Percentiles rank a stretch among this genome's conserved stretches.
Evolutionary conservation across 371 early-diverging fungal species (phyloP).

Genomic region (Fennellomyces sp.): DNA sequence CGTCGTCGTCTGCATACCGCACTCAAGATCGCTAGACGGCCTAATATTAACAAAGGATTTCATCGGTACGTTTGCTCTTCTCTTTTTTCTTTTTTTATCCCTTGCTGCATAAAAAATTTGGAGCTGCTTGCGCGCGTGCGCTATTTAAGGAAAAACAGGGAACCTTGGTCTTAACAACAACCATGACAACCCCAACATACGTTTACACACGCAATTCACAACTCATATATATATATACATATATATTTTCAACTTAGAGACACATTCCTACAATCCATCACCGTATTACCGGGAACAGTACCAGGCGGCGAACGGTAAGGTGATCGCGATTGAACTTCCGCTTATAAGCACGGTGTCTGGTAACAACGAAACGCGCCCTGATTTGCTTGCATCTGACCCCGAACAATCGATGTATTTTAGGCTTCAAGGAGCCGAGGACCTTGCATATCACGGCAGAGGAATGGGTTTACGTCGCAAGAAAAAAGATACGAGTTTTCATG

Average conservation of each 20-base stretch:
- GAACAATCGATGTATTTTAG: conserved; percentile 24
- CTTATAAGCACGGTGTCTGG: conserved; percentile 52
- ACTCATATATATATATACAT: no score
- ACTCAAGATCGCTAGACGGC: conserved; percentile 56
- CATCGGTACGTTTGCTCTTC: conserved; percentile 42
- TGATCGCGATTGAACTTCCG: conserved; percentile 56
- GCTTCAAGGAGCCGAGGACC: conserved; percentile 57
- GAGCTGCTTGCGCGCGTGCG: neutral
- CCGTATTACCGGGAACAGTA: conserved; percentile 65
- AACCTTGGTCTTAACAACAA: no score
- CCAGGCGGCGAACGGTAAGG: conserved; percentile 58
- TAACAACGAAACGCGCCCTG: conserved; percentile 14
- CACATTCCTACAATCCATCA: conserved; percentile 61
- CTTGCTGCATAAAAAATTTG: conserved; percentile 3
- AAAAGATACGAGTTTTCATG: conserved; percentile 51
- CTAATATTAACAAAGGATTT: conserved; percentile 56
- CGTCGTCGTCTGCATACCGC: conserved; percentile 59
- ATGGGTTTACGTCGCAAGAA: conserved; percentile 47
- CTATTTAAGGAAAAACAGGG: conserved; percentile 3
- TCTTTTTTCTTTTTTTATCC: conserved; percentile 4
- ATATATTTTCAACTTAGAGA: conserved; percentile 47
- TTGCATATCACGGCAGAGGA: conserved; percentile 60
- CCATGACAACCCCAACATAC: no score
- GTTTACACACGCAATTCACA: no score
- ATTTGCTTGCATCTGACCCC: neutral